Base-by-base conservation (phyloP, 2,329 filamentous ascomycete species). In the Ceratocystiopsis sp. region DNA sequence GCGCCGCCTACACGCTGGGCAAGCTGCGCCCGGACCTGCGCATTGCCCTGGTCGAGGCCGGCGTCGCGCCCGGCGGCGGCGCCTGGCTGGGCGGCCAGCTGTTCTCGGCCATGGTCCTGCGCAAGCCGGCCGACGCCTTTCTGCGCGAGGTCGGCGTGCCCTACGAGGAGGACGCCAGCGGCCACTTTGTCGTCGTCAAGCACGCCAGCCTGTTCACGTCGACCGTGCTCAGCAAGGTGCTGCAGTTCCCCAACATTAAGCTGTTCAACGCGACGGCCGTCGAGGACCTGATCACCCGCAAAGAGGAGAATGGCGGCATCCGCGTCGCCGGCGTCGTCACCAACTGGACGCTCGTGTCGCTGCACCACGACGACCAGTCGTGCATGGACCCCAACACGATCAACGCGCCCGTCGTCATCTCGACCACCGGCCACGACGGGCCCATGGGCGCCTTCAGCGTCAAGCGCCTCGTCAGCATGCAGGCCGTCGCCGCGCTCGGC, bases 341-440 rank as follows among this genome's bases (percentile, higher is more conserved):
- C 55, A 95, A 95, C 72, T 95, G 86, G 86, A 94, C 86, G 1
- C 72, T 94, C 21, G 86, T 94, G 40, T 75, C 79, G 37, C 82
- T 89, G 69, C 80, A 87, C 61, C 82, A 87, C 61, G 81, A 86
- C 57, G 82, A 89, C 59, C 85, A 93, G 66, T 83, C 76, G 48
- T 94, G 86, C 79, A 93, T 94, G 86, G 87, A 94, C 61, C 86
- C 86, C 52, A 93, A 91, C 74, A 94, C 86, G 55, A 93, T 94
- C 73, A 94, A 93, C 58, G 84, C 85, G 0, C 85, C 86, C 1
- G 62, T 94, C 46, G 69, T 94, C 56, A 82, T 95, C 65, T 85
- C 79, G 45, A 94, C 86, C 19, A 94, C 86, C 0, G 87, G 86
- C 41, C 86, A 95, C 55, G 86, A 95, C 51, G 87, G 74, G 0